phyloP scores from a whole-genome alignment of 305 asterid species.

The Fraxinus ornus region DNA sequence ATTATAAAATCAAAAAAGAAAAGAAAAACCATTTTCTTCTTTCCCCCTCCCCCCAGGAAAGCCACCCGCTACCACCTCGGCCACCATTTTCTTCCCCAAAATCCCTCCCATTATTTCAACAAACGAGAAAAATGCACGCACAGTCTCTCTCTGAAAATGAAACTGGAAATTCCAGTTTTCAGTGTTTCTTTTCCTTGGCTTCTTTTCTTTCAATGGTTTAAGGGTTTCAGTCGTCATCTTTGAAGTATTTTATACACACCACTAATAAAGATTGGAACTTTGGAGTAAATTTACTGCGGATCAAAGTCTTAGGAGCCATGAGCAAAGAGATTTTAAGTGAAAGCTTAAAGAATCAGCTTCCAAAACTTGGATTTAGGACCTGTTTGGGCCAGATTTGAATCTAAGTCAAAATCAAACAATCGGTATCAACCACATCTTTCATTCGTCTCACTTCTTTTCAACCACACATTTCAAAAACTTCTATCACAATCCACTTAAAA shows the following conservation, averaged over 20 bases:
- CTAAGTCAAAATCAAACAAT: too few species aligned
- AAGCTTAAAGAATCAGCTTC: slow-evolving; percentile 21
- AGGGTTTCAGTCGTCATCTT: slow-evolving; percentile 60
- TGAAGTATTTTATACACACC: slow-evolving; percentile 15
- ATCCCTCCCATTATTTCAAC: neutral
- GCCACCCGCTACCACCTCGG: too few species aligned
- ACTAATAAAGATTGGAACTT: neutral
- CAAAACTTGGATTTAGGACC: slow-evolving; percentile 17
- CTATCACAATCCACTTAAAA: too few species aligned
- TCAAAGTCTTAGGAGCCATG: slow-evolving; percentile 8
- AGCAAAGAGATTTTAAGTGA: slow-evolving; percentile 28
- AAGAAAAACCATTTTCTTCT: too few species aligned
- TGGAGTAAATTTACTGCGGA: slow-evolving; percentile 16
- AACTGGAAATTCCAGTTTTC: neutral
- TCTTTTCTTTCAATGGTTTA: slow-evolving; percentile 48
- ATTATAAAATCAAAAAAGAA: too few species aligned
- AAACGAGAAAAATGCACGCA: neutral
- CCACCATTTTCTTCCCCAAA: too few species aligned
- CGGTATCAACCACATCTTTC: too few species aligned
- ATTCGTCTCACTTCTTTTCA: too few species aligned
- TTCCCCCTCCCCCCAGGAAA: too few species aligned
- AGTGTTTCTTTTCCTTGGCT: slow-evolving; percentile 54
- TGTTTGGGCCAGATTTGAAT: too few species aligned
- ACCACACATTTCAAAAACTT: too few species aligned
- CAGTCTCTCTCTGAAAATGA: neutral